Percentiles rank a stretch among this genome's conserved stretches.
Conservation (phyloP, 78 protist species). For the Tieghemostelium lacteum region DNA sequence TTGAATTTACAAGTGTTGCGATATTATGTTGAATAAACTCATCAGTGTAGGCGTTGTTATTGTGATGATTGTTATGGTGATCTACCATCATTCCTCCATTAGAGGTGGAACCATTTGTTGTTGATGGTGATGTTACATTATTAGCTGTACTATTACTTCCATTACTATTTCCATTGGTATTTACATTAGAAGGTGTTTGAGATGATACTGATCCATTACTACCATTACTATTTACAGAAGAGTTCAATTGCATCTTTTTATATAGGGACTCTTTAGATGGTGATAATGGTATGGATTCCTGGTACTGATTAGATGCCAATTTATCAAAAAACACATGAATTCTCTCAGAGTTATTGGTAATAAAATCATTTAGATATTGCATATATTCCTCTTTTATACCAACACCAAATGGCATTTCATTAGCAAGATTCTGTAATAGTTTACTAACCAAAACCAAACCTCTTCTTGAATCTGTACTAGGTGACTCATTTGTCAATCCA, state of each 20-base stretch:
- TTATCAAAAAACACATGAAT: conserved; percentile 52
- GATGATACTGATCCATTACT: not conserved
- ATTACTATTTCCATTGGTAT: not conserved
- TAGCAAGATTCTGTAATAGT: conserved; percentile 49
- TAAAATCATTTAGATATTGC: conserved; percentile 38
- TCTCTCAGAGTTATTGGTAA: conserved; percentile 12
- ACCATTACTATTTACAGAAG: not conserved
- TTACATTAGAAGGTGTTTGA: not conserved
- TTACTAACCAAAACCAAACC: conserved; percentile 59
- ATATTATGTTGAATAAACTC: conserved; percentile 9
- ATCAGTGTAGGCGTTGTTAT: not conserved
- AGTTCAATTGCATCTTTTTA: too few relatives aligned
- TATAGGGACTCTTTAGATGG: not conserved
- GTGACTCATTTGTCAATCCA: conserved; percentile 46
- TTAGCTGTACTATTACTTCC: not conserved
- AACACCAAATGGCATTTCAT: conserved; percentile 68
- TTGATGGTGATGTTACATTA: not conserved
- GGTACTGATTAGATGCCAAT: conserved; percentile 18
- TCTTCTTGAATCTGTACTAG: conserved; percentile 44
- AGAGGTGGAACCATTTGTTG: not conserved
- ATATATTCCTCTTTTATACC: conserved; percentile 68
- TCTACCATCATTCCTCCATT: not conserved
- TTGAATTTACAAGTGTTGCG: not conserved
- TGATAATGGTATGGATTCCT: not conserved
- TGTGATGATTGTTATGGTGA: not conserved